Evolutionary conservation across 2,329 filamentous ascomycete genomes (phyloP), one percentile per base, ranked within the genome.

Genomic region (Plenodomus tracheiphilus): DNA sequence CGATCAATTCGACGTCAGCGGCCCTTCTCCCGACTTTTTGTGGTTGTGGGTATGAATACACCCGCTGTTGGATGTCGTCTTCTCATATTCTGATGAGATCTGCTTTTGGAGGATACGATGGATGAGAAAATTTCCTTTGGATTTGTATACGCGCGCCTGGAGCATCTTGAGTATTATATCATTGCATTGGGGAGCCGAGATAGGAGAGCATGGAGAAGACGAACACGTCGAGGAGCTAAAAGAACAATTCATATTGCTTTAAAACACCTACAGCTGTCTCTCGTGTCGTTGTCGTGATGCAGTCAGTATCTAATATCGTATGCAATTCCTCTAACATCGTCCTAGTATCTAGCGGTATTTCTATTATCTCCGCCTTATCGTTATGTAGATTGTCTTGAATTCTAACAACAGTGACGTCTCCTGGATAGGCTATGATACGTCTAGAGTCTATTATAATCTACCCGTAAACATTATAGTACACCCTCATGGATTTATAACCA

Each of bases 1-100:
- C 53, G 41, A 51, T 42, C 16, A 18, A 21, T 18, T 43, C 41
- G 53, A 57, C 51, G 47, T 57, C 56, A 54, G 49, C 49, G 56
- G 21, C 16, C 16, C 13, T 36, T 36, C 32, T 17, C 17, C 32
- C 7, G 5, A 36, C 4, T 15, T 36, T 52, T 46, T 38, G 13
- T 51, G 47, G 50, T 52, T 56, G 46, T 45, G 51, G 56, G 53
- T 47, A 51, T 54, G 21, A 10, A 53, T 46, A 52, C 25, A 30
- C 53, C 50, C 48, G 28, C 15, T 32, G 28, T 10, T 32, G 28
- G 28, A 32, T 4, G 28, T 8, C 13, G 11, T 8, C 15, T 32
- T 32, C 13, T 32, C 15, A 8, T 4, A 11, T 32, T 15, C 15
- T 32, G 28, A 11, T 32, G 9, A 32, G 13, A 32, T 8, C 22